Conservation (phyloP, 75 land plant genomes). For the Adiantum capillusveneris region DNA sequence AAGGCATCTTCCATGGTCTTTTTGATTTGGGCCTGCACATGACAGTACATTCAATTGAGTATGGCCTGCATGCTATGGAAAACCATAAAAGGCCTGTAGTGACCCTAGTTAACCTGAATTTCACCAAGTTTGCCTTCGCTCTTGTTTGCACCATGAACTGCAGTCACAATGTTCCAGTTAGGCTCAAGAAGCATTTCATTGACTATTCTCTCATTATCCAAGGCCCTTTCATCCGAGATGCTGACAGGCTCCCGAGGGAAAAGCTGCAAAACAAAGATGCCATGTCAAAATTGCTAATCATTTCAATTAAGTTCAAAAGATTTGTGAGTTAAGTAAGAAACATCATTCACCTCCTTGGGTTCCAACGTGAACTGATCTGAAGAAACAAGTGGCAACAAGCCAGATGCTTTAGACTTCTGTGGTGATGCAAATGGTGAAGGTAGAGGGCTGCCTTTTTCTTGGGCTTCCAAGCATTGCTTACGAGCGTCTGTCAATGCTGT, state of each 20-base stretch:
- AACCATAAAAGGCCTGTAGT: too few species aligned
- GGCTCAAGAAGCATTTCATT: constrained; percentile 78
- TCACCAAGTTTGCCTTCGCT: not conserved
- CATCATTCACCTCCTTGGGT: constrained; percentile 7
- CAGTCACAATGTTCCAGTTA: constrained; percentile 18
- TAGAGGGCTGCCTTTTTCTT: constrained; percentile 45
- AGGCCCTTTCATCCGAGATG: constrained; percentile 11
- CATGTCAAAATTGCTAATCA: too few species aligned
- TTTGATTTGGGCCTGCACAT: constrained; percentile 55
- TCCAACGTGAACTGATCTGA: constrained; percentile 7
- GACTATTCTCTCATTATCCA: constrained; percentile 68
- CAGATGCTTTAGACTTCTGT: constrained; percentile 21
- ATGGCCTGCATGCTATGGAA: too few species aligned
- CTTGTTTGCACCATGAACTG: not conserved
- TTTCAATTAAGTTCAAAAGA: too few species aligned
- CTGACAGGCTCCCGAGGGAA: too few species aligned
- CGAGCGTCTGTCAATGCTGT: constrained; percentile 63
- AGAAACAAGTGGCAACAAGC: constrained; percentile 17
- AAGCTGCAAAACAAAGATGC: too few species aligned
- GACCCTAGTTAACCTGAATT: constrained; percentile 6
- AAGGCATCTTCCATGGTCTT: constrained; percentile 86
- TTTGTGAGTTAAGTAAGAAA: too few species aligned
- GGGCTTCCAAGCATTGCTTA: constrained; percentile 54
- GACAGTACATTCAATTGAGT: too few species aligned
- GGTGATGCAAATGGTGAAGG: constrained; percentile 38